Percentiles rank a stretch among this genome's conserved stretches.
These are phyloP conservation scores for Leccinum broughii DNA, from an alignment of 768 basidiomycete species.

Conservation along the genomic window DNA sequence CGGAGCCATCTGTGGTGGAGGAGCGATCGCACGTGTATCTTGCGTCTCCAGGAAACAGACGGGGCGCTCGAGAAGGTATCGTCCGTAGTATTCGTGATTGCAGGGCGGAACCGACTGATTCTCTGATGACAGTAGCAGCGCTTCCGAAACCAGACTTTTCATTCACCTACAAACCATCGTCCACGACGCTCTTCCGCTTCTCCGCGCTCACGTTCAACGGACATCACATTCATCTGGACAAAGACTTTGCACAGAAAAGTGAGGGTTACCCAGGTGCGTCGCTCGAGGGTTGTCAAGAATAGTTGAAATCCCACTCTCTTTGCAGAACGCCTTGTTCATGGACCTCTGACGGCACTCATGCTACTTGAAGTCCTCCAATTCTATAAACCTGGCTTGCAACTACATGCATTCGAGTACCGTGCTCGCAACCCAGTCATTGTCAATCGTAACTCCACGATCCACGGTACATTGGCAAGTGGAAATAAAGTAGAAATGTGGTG, in stretches of 20 bases:
- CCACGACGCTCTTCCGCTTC: conserved; percentile 79
- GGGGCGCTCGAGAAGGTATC: conserved; percentile 46
- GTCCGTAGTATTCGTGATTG: neutral
- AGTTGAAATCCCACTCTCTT: conserved; percentile 3
- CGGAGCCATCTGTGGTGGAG: conserved; percentile 53
- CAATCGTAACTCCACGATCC: conserved; percentile 46
- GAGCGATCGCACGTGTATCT: conserved; percentile 72
- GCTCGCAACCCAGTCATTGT: conserved; percentile 67
- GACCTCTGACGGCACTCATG: conserved; percentile 79
- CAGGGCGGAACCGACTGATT: neutral
- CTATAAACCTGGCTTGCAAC: conserved; percentile 45
- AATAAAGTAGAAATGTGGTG: conserved; percentile 56
- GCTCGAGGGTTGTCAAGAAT: neutral
- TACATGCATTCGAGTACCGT: conserved; percentile 65
- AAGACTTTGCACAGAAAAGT: conserved; percentile 59
- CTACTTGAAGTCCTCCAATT: conserved; percentile 62
- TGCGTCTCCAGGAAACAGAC: conserved; percentile 30
- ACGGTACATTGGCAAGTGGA: conserved; percentile 43
- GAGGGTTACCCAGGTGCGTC: conserved; percentile 71
- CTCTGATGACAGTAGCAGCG: conserved; percentile 43
- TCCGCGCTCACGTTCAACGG: conserved; percentile 87
- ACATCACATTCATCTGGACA: conserved; percentile 82
- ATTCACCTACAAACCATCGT: conserved; percentile 64
- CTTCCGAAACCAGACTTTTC: conserved; percentile 57
- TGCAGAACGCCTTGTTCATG: conserved; percentile 81